Conservation (phyloP, 108 stramenopile genomes). For the Pseudonitzschia delicatissima region DNA sequence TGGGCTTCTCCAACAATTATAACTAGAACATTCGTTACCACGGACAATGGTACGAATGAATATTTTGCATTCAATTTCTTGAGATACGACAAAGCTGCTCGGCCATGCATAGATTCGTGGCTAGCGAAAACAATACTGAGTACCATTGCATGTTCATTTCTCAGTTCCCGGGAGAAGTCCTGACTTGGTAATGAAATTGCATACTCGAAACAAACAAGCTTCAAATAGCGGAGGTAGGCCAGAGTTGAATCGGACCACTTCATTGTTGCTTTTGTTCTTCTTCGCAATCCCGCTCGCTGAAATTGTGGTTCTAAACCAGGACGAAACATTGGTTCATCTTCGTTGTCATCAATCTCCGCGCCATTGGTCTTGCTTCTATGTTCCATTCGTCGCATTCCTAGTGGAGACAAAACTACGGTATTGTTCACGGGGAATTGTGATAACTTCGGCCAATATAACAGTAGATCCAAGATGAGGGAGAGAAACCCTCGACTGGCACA, state of each 20-base stretch:
- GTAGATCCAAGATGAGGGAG: conserved; percentile 6
- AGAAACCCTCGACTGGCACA: background rate
- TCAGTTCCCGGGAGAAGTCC: conserved; percentile 5
- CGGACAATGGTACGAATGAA: conserved; percentile 8
- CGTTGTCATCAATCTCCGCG: background rate
- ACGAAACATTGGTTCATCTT: background rate
- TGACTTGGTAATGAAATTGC: conserved; percentile 12
- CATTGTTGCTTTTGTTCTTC: background rate
- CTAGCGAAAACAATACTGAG: conserved; percentile 13
- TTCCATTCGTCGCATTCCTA: conserved; percentile 7
- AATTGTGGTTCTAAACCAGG: background rate
- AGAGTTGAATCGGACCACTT: conserved; percentile 11
- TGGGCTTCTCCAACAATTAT: conserved; percentile 18
- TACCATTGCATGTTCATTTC: conserved; percentile 15
- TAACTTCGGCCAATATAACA: conserved; percentile 5
- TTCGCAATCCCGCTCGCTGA: background rate
- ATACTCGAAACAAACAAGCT: conserved; percentile 14
- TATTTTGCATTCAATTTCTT: background rate
- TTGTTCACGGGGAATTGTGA: background rate
- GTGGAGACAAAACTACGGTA: background rate
- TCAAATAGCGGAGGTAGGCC: conserved; percentile 23
- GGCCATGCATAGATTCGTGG: conserved; percentile 26
- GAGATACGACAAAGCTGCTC: conserved; percentile 17
- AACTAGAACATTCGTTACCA: conserved; percentile 6
- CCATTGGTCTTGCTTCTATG: background rate